Percentiles rank a stretch among this genome's conserved stretches.
Evolutionary conservation across 371 early-diverging fungal genomes (phyloP).

Genomic region (Lichtheimia hyalospora): DNA sequence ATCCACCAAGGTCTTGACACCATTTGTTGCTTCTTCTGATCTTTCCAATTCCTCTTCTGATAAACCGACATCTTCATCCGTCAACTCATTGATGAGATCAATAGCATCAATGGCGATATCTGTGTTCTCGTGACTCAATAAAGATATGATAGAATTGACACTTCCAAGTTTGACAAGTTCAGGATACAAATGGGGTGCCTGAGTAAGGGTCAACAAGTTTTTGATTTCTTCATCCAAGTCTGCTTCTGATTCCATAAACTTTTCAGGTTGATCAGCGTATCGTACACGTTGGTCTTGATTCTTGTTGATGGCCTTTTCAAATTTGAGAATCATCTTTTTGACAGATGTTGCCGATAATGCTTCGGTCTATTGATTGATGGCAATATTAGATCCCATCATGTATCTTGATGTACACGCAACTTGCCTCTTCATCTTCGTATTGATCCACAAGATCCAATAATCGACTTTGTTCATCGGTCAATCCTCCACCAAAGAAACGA

Average conservation of each 20-base stretch:
- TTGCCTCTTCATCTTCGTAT: constrained; percentile 73
- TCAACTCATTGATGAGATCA: constrained; percentile 84
- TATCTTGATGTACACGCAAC: neutral
- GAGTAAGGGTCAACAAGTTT: constrained; percentile 68
- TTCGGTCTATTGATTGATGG: constrained; percentile 33
- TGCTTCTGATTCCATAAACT: constrained; percentile 93
- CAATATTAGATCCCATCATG: too few species aligned
- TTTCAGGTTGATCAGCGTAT: constrained; percentile 75
- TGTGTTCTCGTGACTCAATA: constrained; percentile 91
- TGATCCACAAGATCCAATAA: constrained; percentile 85
- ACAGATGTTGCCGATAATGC: constrained; percentile 64
- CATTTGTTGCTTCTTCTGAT: constrained; percentile 63
- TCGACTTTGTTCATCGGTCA: constrained; percentile 73
- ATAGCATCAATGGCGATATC: constrained; percentile 88
- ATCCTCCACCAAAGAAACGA: constrained; percentile 86
- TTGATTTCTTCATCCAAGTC: constrained; percentile 91
- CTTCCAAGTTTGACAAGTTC: constrained; percentile 71
- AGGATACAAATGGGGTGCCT: constrained; percentile 80
- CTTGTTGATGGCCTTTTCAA: constrained; percentile 83
- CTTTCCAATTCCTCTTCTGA: constrained; percentile 59
- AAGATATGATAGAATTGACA: constrained; percentile 63
- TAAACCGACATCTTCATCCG: constrained; percentile 85
- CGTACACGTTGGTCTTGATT: constrained; percentile 89
- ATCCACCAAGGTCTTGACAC: constrained; percentile 69
- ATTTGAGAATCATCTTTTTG: constrained; percentile 74